Evolutionary conservation across 768 basidiomycete genomes (phyloP).

Genomic region (Suillus brevipes): DNA sequence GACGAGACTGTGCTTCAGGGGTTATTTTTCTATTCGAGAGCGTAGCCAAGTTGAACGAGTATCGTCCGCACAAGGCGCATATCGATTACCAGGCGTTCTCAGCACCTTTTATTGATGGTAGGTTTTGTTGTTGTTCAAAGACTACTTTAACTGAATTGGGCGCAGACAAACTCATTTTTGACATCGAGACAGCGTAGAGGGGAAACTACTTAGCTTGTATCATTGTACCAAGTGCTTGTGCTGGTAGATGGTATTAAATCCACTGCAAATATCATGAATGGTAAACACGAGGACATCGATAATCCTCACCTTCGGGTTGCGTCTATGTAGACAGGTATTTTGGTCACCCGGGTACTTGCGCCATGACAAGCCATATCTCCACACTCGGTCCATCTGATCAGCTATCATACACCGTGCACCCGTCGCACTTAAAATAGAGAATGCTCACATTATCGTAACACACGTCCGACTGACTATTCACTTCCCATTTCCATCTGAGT

Average conservation of each 20-base stretch:
- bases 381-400: background rate
- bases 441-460: background rate
- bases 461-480: background rate
- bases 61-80: conserved; percentile 19
- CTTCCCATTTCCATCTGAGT: background rate
- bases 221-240: conserved; percentile 1
- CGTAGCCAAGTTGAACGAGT: conserved; percentile 14
- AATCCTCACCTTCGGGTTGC: background rate
- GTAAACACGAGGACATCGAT: background rate
- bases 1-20: conserved; percentile 13
- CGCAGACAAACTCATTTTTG: conserved; percentile 26
- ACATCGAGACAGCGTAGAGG: conserved; percentile 19
- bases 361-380: background rate
- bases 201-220: background rate
- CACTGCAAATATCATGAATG: background rate
- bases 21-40: conserved; percentile 27
- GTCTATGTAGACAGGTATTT: background rate
- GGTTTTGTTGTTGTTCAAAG: background rate
- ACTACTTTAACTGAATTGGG: background rate
- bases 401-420: background rate
- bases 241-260: conserved; percentile 7
- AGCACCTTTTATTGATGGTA: conserved; percentile 24
- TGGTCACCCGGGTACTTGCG: background rate
- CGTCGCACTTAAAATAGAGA: background rate
- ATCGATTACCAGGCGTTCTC: conserved; percentile 8